Percentiles rank a stretch among this genome's conserved stretches.
Conservation (phyloP, 768 basidiomycete genomes). For the Exidia glandulosa region DNA sequence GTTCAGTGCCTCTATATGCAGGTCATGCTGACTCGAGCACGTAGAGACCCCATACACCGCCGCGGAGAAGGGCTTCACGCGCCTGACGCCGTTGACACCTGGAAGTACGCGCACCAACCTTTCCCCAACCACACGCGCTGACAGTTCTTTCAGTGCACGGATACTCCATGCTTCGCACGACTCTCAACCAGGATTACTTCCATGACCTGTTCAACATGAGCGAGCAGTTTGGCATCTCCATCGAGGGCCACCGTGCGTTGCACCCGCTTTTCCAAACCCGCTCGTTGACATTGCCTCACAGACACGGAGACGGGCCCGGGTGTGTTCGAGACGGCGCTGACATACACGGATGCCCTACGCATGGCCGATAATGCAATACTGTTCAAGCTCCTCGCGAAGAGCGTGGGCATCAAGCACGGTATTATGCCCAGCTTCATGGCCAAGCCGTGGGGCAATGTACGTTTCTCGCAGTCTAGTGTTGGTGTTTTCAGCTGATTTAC, state of each 20-base stretch:
- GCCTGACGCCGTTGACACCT: constrained; percentile 72
- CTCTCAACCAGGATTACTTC: constrained; percentile 84
- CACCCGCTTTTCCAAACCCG: constrained; percentile 12
- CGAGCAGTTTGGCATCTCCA: constrained; percentile 56
- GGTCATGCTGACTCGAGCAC: constrained; percentile 6
- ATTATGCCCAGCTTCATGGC: constrained; percentile 97
- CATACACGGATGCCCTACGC: constrained; percentile 64
- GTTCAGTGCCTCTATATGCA: neutral
- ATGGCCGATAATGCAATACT: constrained; percentile 90
- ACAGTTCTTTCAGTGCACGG: constrained; percentile 67
- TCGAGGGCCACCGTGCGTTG: constrained; percentile 76
- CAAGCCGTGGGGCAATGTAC: constrained; percentile 88
- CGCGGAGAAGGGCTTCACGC: constrained; percentile 65
- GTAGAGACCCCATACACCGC: constrained; percentile 71
- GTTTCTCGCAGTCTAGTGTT: too few species aligned
- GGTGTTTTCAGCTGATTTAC: too few species aligned
- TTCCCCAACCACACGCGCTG: neutral
- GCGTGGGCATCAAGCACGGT: constrained; percentile 78
- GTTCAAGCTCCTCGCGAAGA: constrained; percentile 90
- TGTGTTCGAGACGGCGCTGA: constrained; percentile 77
- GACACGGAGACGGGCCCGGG: constrained; percentile 86
- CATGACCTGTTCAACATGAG: constrained; percentile 75
- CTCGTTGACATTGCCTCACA: constrained; percentile 18
- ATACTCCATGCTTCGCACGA: constrained; percentile 85
- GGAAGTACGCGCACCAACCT: constrained; percentile 50